Evolutionary conservation across 805 yeast genomes (phyloP).

Genomic region (Blastobotrys mokoenaii): DNA sequence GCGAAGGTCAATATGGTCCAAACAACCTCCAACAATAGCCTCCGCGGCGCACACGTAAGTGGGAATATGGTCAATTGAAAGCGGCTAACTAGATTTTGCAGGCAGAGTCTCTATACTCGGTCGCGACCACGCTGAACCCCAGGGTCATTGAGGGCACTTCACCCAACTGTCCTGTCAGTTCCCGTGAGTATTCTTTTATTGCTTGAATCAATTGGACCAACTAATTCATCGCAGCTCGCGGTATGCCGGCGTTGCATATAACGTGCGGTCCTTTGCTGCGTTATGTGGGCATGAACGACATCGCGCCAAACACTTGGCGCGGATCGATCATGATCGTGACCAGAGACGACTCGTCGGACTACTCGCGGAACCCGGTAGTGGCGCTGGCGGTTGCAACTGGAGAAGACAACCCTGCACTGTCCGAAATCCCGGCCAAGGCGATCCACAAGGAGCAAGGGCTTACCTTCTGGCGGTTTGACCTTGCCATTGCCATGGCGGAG

Average conservation of each 20-base stretch:
- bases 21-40: too few species aligned
- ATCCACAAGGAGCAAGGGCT: conserved; percentile 40
- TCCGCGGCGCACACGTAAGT: too few species aligned
- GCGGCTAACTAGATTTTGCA: too few species aligned
- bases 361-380: conserved; percentile 23
- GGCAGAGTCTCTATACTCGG: too few species aligned
- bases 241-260: conserved; percentile 19
- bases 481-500: conserved; percentile 40
- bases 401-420: background rate
- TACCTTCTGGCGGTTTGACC: conserved; percentile 57
- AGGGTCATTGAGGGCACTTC: too few species aligned
- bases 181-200: too few species aligned
- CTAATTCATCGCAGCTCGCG: conserved; percentile 7
- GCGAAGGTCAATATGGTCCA: too few species aligned
- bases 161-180: too few species aligned
- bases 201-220: background rate
- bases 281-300: conserved; percentile 54
- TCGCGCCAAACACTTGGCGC: conserved; percentile 43
- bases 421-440: conserved; percentile 24
- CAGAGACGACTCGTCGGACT: conserved; percentile 30
- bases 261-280: conserved; percentile 66
- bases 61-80: too few species aligned
- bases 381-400: conserved; percentile 15
- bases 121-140: too few species aligned
- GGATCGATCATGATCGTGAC: conserved; percentile 64